These are phyloP conservation scores for Starmera caribaea DNA, from an alignment of 805 yeast genomes.

Conservation along the genomic window DNA sequence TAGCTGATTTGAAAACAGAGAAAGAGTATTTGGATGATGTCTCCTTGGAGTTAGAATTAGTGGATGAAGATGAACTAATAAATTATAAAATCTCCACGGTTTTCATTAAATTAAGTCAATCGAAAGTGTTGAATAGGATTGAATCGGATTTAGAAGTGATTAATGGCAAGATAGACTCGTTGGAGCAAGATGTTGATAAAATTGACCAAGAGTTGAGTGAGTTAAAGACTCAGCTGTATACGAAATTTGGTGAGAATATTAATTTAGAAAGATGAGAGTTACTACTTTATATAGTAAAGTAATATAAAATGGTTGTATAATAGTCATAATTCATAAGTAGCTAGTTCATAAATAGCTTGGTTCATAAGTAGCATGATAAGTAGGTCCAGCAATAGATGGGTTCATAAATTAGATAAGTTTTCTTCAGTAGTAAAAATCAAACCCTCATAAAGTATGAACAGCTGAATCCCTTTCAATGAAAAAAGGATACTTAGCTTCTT, in stretches of 20 bases:
- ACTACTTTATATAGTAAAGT: too few relatives aligned
- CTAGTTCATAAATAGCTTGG: constrained; percentile 20
- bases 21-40: constrained; percentile 87
- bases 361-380: constrained; percentile 16
- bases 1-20: constrained; percentile 47
- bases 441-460: constrained; percentile 16
- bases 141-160: constrained; percentile 51
- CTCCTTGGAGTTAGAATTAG: constrained; percentile 71
- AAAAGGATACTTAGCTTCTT: constrained; percentile 25
- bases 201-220: constrained; percentile 45
- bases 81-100: constrained; percentile 76
- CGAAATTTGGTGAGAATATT: constrained; percentile 82
- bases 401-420: background rate
- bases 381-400: constrained; percentile 8
- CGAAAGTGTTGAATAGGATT: constrained; percentile 55
- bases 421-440: background rate
- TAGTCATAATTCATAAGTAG: constrained; percentile 9
- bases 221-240: constrained; percentile 70
- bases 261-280: constrained; percentile 66
- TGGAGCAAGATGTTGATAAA: constrained; percentile 37
- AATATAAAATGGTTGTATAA: background rate
- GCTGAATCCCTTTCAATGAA: constrained; percentile 35
- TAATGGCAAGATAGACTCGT: constrained; percentile 35
- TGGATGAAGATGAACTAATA: constrained; percentile 65
- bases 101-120: constrained; percentile 61